Base-by-base conservation (phyloP, 768 basidiomycete species). In the Coprinopsis cinerea region DNA sequence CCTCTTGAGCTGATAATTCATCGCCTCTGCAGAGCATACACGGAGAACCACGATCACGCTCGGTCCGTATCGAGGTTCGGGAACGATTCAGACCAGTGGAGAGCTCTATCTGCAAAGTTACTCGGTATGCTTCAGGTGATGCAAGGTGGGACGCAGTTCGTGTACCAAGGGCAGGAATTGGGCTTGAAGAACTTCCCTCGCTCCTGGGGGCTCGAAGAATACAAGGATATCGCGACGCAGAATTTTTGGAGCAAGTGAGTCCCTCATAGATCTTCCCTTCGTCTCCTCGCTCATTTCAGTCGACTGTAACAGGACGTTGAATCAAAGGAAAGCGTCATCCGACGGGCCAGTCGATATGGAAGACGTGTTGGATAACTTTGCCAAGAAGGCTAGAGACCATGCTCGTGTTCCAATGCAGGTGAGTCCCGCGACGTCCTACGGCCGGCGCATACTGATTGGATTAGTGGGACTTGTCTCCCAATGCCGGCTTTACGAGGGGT, bases 161-260 rank as follows among this genome's bases (percentile, higher is more conserved):
- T 90, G 10, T 89, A 82, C 60, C 84, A 89, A 66, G 87, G 85
- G 5, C 73, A 88, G 61, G 88, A 89, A 59, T 71, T 89, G 0
- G 86, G 79, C 0, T 65, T 84, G 61, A 77, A 72, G 62, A 83
- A 83, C 50, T 78, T 83, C 53, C 81, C 82, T 15, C 59, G 69
- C 42, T 58, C 64, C 14, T 89, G 85, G 85, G 77, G 76, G 0
- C 70, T 85, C 20, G 81, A 85, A 49, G 83, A 85, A 57, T 89
- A 87, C 64, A 82, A 82, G 58, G 87, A 87, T 47, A 74, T 83
- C 35, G 80, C 80, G 28, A 70, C 79, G 3, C 70, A 74, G 54
- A 83, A 82, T 57, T 81, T 75, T 55, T 84, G 77, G 71, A 67
- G 73, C 2, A 58, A 69, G 83, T 81, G 44, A 32, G 76, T 64